Conservation (phyloP, 2,329 filamentous ascomycete species). For the Orbilia brochopaga region DNA sequence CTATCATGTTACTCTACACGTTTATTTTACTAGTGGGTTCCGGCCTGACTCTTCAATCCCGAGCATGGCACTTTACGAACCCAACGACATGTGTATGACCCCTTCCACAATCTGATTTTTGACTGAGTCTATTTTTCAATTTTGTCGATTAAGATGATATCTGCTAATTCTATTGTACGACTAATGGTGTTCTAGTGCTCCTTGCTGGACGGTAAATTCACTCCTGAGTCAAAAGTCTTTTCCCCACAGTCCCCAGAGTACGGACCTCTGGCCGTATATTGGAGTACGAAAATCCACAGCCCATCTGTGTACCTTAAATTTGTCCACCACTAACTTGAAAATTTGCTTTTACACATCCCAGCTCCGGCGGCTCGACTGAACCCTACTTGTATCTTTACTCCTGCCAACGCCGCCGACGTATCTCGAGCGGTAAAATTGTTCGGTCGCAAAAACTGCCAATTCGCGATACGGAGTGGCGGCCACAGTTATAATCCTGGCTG, state of each 20-base stretch:
- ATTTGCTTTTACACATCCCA: too few species aligned
- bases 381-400: slow-evolving; percentile 12
- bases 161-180: background rate
- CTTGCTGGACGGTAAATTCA: background rate
- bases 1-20: too few species aligned
- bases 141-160: background rate
- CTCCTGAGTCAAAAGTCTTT: background rate
- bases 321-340: background rate
- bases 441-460: slow-evolving; percentile 54
- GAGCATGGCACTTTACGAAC: too few species aligned
- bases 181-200: background rate
- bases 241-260: background rate
- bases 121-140: background rate
- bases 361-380: background rate
- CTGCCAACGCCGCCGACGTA: background rate
- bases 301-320: background rate
- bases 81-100: background rate
- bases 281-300: background rate
- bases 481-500: slow-evolving; percentile 62
- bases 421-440: slow-evolving; percentile 2
- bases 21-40: too few species aligned
- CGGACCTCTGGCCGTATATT: background rate
- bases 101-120: background rate
- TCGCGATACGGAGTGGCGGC: slow-evolving; percentile 66
- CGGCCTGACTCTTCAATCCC: too few species aligned